These are phyloP conservation scores for Monosporascus cannonballus DNA, from an alignment of 2,329 filamentous ascomycete genomes.

Conservation along the genomic window DNA sequence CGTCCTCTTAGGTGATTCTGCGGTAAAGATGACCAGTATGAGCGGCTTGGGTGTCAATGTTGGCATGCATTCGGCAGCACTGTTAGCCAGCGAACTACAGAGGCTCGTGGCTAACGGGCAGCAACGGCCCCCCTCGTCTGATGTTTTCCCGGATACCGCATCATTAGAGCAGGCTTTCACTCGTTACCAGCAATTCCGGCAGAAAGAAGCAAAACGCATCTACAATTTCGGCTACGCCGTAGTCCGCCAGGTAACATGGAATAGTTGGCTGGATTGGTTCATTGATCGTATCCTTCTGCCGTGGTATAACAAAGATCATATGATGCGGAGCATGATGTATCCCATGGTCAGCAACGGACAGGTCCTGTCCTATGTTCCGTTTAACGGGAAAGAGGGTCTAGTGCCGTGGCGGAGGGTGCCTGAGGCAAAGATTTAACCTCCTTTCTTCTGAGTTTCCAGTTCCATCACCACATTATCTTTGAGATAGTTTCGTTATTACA, in stretches of 20 bases:
- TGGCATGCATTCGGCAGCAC: conserved; percentile 7
- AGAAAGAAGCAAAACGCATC: neutral
- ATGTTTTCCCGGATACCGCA: conserved; percentile 1
- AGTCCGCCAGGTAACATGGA: conserved; percentile 2
- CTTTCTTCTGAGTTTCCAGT: too few species aligned
- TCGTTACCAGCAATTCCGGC: conserved; percentile 7
- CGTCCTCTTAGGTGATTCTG: conserved; percentile 30
- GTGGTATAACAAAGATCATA: neutral
- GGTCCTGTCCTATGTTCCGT: conserved; percentile 15
- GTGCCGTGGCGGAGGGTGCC: too few species aligned
- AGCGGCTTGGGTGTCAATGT: conserved; percentile 11
- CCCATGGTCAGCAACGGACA: conserved; percentile 2
- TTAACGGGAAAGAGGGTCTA: conserved; percentile 6
- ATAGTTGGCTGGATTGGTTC: conserved; percentile 5
- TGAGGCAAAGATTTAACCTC: too few species aligned
- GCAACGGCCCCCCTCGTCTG: too few species aligned
- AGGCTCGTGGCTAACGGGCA: too few species aligned
- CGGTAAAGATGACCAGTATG: conserved; percentile 21
- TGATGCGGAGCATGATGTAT: neutral
- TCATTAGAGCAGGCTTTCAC: conserved; percentile 10
- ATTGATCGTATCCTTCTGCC: conserved; percentile 1
- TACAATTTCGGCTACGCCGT: neutral
- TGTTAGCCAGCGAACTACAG: conserved; percentile 12
- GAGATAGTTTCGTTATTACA: too few species aligned
- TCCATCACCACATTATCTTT: too few species aligned